A percentile compares a stretch with the other conserved stretches of the same genome.
Conservation (phyloP, 148 eudicot genomes). For the Fagopyrum tataricum region DNA sequence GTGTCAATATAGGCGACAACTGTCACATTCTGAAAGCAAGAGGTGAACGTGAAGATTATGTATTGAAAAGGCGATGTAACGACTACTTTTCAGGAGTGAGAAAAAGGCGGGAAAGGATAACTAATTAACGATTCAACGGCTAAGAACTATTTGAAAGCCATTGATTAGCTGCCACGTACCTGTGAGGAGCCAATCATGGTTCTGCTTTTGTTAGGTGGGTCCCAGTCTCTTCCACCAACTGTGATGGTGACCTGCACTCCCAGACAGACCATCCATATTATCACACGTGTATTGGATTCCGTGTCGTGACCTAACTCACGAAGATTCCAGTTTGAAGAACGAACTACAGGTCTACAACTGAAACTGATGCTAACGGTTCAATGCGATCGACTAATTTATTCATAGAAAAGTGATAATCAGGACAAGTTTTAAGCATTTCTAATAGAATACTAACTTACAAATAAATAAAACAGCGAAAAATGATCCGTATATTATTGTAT, state of each 20-base stretch:
- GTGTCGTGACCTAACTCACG: not conserved
- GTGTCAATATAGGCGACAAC: not conserved
- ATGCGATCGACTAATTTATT: not conserved
- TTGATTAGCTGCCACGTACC: not conserved
- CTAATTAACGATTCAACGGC: conserved; percentile 1
- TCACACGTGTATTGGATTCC: not conserved
- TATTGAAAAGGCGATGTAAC: not conserved
- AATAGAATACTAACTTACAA: too few relatives aligned
- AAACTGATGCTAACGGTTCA: not conserved
- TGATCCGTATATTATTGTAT: too few relatives aligned
- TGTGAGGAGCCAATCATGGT: not conserved
- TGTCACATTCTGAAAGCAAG: not conserved
- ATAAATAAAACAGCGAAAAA: too few relatives aligned
- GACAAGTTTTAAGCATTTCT: too few relatives aligned
- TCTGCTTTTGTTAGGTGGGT: not conserved
- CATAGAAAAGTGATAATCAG: too few relatives aligned
- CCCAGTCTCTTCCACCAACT: not conserved
- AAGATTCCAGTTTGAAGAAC: not conserved
- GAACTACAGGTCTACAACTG: not conserved
- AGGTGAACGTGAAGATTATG: not conserved
- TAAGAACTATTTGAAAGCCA: not conserved
- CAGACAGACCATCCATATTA: not conserved
- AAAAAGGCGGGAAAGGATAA: conserved; percentile 7
- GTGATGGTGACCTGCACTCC: conserved; percentile 1
- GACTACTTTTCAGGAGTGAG: not conserved